Evolutionary conservation across 1,139 yeast species (phyloP), one percentile per base, ranked within the genome.

Genomic region (Geotrichum candidum): DNA sequence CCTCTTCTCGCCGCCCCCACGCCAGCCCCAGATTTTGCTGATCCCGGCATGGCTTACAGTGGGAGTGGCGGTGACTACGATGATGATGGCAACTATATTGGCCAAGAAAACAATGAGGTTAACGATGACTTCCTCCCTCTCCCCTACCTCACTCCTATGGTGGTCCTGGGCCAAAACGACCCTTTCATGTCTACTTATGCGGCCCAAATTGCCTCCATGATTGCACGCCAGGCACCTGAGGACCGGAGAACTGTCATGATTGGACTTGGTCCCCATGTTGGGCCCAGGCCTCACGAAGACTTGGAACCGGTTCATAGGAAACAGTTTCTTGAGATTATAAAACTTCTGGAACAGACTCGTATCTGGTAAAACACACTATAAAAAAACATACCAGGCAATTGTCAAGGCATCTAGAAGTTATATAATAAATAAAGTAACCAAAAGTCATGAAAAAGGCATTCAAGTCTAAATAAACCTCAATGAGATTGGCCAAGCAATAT

Each of bases 211-310:
- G 77, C 77, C 11, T 72, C 78, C 2, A 58, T 75, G 59, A 68
- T 76, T 3, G 67, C 73, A 2, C 66, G 74, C 35, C 78, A 76
- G 56, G 65, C 70, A 3, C 77, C 78, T 0, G 73, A 74, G 27
- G 79, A 76, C 60, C 58, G 66, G 27, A 63, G 79, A 13, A 64
- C 66, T 6, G 72, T 76, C 18, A 68, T 76, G n/a, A 69, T 76
- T n/a, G 77, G 78, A 2, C 65, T 75, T 13, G 76, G 73, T 2
- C 66, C 68, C 2, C 67, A 68, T 31, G 53, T 72, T 48, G 77
- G 77, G 2, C 76, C 77, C 2, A 61, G 66, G 10, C 61, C 64
- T 4, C 7, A 25, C 10, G 22, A 25, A 33, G 70, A 63, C 2
- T 64, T 74, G 46, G 65, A 66, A 1, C 54, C 59, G 11, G 65